A percentile compares a stretch with the other conserved stretches of the same genome.
These are phyloP conservation scores for Hansfordia pulvinata DNA, from an alignment of 2,329 filamentous ascomycete species.

Conservation along the genomic window DNA sequence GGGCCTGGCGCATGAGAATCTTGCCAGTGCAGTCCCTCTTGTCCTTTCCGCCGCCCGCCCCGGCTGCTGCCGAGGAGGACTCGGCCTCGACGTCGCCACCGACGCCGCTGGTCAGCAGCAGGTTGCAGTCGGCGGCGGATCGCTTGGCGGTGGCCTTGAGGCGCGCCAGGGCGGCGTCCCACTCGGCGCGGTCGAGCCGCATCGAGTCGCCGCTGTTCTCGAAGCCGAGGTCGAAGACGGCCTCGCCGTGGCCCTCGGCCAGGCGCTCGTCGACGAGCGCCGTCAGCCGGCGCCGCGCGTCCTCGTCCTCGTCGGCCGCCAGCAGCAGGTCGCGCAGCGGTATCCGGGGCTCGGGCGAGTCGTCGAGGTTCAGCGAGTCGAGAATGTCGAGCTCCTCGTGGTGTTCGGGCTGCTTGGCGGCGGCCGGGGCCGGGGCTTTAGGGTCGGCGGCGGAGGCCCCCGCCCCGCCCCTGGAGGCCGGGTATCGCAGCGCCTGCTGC, in stretches of 20 bases:
- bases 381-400: constrained; percentile 87
- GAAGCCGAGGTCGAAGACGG: constrained; percentile 80
- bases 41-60: too few relatives aligned
- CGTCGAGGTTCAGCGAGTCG: constrained; percentile 61
- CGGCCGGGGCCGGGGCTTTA: constrained; percentile 13
- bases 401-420: constrained; percentile 61
- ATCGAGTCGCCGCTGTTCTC: constrained; percentile 84
- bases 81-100: constrained; percentile 63
- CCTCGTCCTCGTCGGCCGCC: constrained; percentile 38
- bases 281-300: constrained; percentile 47
- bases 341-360: constrained; percentile 52
- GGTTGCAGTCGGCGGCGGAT: constrained; percentile 59
- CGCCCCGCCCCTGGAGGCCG: constrained; percentile 23
- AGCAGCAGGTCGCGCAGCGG: constrained; percentile 68
- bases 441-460: constrained; percentile 12
- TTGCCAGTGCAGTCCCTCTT: constrained; percentile 74
- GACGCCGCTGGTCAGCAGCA: constrained; percentile 84
- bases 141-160: constrained; percentile 51
- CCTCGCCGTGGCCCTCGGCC: constrained; percentile 76
- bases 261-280: constrained; percentile 55
- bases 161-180: constrained; percentile 56
- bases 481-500: constrained; percentile 66
- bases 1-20: constrained; percentile 64
- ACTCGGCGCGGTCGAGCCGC: constrained; percentile 60
- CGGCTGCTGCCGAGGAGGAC: constrained; percentile 31